Evolutionary conservation across 2,329 filamentous ascomycete species (phyloP), one percentile per base, ranked within the genome.

Genomic region (Phialocephala subalpina): DNA sequence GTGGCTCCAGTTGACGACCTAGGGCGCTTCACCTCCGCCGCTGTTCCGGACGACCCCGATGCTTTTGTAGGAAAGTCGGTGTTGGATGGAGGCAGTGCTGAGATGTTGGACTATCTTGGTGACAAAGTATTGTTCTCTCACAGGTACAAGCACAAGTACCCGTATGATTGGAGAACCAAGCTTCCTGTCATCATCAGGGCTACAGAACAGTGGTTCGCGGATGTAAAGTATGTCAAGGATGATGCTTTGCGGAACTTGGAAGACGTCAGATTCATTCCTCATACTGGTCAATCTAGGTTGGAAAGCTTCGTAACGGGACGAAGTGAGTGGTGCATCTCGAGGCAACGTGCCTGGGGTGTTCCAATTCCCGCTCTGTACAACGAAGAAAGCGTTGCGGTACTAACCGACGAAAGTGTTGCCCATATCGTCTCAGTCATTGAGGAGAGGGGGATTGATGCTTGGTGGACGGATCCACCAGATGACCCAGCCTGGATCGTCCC

Each of bases 111-210:
- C 1, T 82, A 96, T 59, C 82, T 97, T 2, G 80, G 83, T 29
- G 81, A 84, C 0, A 82, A 88, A 67, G 85, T 98, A 3, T 80
- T 97, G 47, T 84, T 85, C 45, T 86, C 86, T 3, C 91, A 97
- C 72, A 84, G 83, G 64, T 91, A 95, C 76, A 85, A 84, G 60
- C 96, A 99, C 82, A 98, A 97, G 78, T 98, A 98, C 77, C 96
- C 96, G 0, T 97, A 98, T 72, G 96, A 99, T 79, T 99, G 96
- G 96, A 87, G 96, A 62, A 97, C 95, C 0, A 99, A 98, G 79
- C 85, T 92, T 71, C 96, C 96, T 0, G 90, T 99, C 58, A 93
- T 99, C 66, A 88, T 97, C 38, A 84, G 96, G 70, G 95, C 96
- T 3, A 99, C 97, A 0, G 93, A 94, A 42, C 96, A 99, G 79